Conservation (phyloP, 1,284 basidiomycete genomes). For the Sphaerobolus stellatus region DNA sequence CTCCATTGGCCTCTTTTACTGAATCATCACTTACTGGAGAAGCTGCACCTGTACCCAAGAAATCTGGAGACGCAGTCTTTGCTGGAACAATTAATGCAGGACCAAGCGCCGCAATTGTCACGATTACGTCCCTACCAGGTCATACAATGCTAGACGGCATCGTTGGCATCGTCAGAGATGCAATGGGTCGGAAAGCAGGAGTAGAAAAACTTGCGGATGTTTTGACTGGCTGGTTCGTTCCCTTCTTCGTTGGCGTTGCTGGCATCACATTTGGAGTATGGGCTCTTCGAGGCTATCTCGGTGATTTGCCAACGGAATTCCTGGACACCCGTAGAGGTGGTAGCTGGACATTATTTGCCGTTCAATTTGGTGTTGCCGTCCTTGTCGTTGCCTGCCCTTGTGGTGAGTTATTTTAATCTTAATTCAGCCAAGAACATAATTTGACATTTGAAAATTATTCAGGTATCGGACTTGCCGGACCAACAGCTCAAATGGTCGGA, state of each 20-base stretch:
- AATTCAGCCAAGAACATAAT: too few relatives aligned
- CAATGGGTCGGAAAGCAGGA: too few relatives aligned
- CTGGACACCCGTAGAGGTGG: too few relatives aligned
- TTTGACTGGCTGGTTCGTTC: constrained; percentile 79
- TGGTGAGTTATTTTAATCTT: too few relatives aligned
- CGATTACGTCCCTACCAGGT: background rate
- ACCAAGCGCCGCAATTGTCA: background rate
- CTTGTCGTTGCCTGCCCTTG: constrained; percentile 87
- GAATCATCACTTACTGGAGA: constrained; percentile 6
- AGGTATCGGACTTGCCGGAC: constrained; percentile 73
- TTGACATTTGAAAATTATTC: constrained; percentile 17
- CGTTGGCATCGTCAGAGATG: background rate
- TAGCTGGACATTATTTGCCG: constrained; percentile 25
- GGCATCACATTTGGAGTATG: constrained; percentile 71
- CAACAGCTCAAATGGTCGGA: constrained; percentile 78
- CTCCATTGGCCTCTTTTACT: background rate
- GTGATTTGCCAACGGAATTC: too few relatives aligned
- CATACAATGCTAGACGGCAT: constrained; percentile 2
- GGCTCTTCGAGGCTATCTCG: too few relatives aligned
- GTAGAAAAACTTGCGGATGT: constrained; percentile 76
- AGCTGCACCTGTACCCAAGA: constrained; percentile 3
- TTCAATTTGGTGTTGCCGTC: constrained; percentile 75
- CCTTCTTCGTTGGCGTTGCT: constrained; percentile 69
- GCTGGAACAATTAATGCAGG: constrained; percentile 5
- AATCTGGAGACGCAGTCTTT: background rate